Conservation (phyloP, 2,329 filamentous ascomycete genomes). For the Alternaria ethzedia region DNA sequence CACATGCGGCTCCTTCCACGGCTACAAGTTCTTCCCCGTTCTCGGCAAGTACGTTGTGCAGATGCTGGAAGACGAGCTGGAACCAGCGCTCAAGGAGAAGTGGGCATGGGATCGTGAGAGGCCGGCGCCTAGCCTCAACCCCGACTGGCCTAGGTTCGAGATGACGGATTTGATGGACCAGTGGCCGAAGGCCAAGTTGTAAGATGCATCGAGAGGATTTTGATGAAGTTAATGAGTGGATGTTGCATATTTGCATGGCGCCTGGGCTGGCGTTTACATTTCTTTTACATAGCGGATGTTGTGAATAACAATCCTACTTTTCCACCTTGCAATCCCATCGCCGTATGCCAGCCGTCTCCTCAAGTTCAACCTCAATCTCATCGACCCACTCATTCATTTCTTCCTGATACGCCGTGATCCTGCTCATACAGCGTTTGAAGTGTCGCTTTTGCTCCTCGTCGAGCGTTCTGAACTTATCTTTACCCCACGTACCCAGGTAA, state of each 20-base stretch:
- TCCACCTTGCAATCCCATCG: background rate
- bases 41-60: slow-evolving; percentile 63
- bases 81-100: slow-evolving; percentile 63
- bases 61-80: slow-evolving; percentile 51
- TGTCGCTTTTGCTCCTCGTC: background rate
- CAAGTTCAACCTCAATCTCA: background rate
- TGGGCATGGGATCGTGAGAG: slow-evolving; percentile 67
- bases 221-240: slow-evolving; percentile 3
- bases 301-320: background rate
- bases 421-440: background rate
- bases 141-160: slow-evolving; percentile 65
- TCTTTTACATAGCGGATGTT: background rate
- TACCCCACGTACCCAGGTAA: background rate
- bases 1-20: slow-evolving; percentile 67
- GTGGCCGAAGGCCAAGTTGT: slow-evolving; percentile 41
- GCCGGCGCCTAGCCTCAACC: slow-evolving; percentile 58
- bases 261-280: background rate
- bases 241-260: slow-evolving; percentile 10
- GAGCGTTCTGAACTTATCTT: background rate
- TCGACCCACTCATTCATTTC: background rate
- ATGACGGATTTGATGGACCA: slow-evolving; percentile 59
- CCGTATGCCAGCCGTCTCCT: background rate
- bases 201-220: background rate
- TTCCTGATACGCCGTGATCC: background rate
- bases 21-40: slow-evolving; percentile 66